Evolutionary conservation across 176 grass and related monocot species (phyloP), one percentile per base, ranked within the genome.

Genomic region (Lolium multiflorum): DNA sequence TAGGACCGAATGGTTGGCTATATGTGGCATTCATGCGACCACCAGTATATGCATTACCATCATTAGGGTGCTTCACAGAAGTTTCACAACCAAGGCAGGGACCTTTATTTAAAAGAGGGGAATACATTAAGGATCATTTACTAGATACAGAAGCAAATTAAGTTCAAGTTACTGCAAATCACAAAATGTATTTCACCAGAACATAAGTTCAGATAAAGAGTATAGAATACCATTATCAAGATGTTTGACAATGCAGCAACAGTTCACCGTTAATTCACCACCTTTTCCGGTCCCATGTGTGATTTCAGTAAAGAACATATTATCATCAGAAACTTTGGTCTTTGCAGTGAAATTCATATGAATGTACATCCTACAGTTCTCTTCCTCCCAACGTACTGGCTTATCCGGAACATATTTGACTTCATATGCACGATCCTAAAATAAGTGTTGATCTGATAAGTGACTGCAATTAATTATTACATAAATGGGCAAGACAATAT

Each of bases 341-440:
- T 49, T 74, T 74, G 71, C 44, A 74, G 71, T 74, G 71, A 74
- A 74, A 49, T 74, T 74, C 71, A 74, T 49, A 74, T 74, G 71
- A 48, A 1, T 8, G 71, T 74, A 74, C 2, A n/a, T 25, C 43
- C 41, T 43, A 0, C 24, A 13, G n/a, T 49, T 48, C 15, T 73
- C 12, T n/a, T 49, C 71, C 71, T 74, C 71, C 71, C 44, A 74
- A 25, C 14, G 2, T 49, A 12, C 22, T 21, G 44, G 12, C 12
- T 22, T 1, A 25, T 26, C 12, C 71, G 43, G 11, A 24, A 72
- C n/a, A 14, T 14, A 10, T 47, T 47, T 72, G 69, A 72, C 11
- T 14, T 72, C 69, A 72, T 72, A 22, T 22, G 69, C 69, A 46
- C 12, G 69, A 72, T 72, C 69, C 69, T 72, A 72, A 21, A 72